These are phyloP conservation scores for Globisporangium megalacanthum DNA, from an alignment of 352 stramenopile species.

Conservation along the genomic window DNA sequence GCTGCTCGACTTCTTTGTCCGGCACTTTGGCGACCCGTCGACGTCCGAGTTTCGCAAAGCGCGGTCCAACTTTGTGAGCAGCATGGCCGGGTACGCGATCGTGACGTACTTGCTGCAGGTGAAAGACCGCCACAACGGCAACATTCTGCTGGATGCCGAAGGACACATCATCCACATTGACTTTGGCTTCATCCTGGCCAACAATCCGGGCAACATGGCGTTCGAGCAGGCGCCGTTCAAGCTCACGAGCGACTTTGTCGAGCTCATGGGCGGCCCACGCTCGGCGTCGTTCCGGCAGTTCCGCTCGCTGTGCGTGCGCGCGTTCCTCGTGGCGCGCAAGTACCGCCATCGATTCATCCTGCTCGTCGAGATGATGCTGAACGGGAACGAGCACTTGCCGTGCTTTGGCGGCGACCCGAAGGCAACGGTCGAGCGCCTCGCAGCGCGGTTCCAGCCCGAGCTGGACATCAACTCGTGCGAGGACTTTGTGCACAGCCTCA, in stretches of 20 bases:
- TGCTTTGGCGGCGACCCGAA: conserved; percentile 94
- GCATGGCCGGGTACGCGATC: conserved; percentile 89
- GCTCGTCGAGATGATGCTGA: conserved; percentile 96
- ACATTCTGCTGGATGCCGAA: conserved; percentile 95
- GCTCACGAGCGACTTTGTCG: conserved; percentile 95
- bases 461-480: conserved; percentile 92
- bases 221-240: conserved; percentile 98
- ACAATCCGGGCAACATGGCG: conserved; percentile 89
- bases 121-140: conserved; percentile 98
- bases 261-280: conserved; percentile 92
- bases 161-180: conserved; percentile 98
- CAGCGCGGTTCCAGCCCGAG: conserved; percentile 91
- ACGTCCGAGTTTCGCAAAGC: conserved; percentile 71
- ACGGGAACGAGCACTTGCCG: conserved; percentile 94
- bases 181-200: conserved; percentile 94
- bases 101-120: conserved; percentile 96
- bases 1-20: conserved; percentile 92
- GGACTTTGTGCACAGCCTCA: conserved; percentile 94
- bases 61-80: conserved; percentile 85
- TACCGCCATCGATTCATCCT: conserved; percentile 94
- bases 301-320: conserved; percentile 92
- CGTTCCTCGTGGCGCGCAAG: conserved; percentile 94
- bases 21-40: conserved; percentile 86
- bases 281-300: conserved; percentile 93
- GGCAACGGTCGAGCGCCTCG: conserved; percentile 86